Evolutionary conservation across 1,284 basidiomycete species (phyloP).

Genomic region (Trichosporon faecale): DNA sequence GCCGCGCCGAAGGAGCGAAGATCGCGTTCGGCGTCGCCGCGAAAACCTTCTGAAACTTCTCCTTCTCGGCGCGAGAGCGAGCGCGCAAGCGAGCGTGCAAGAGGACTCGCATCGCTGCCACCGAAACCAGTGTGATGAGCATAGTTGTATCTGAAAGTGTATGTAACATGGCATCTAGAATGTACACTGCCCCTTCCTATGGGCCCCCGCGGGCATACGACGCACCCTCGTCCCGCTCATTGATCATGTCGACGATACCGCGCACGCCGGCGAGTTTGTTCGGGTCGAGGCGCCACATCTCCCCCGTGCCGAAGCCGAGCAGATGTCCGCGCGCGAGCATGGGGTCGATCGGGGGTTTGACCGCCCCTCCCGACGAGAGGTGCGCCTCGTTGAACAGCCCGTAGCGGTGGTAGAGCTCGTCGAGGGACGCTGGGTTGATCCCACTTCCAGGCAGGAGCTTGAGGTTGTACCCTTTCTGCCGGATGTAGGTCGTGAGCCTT

Average conservation of each 20-base stretch:
- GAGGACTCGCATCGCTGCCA: slow-evolving; percentile 40
- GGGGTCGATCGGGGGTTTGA: background rate
- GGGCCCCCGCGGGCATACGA: background rate
- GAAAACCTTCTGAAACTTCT: background rate
- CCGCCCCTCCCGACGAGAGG: slow-evolving; percentile 24
- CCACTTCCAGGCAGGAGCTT: slow-evolving; percentile 52
- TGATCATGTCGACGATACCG: slow-evolving; percentile 12
- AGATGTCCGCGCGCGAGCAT: slow-evolving; percentile 15
- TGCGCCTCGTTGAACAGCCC: slow-evolving; percentile 46
- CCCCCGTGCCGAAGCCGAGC: slow-evolving; percentile 22
- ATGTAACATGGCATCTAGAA: slow-evolving; percentile 13
- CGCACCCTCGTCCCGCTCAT: slow-evolving; percentile 5
- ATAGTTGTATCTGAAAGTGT: slow-evolving; percentile 19
- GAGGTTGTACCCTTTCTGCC: slow-evolving; percentile 56
- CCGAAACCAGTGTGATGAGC: slow-evolving; percentile 32
- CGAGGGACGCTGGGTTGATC: slow-evolving; percentile 23
- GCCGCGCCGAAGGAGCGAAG: background rate
- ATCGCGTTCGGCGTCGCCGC: background rate
- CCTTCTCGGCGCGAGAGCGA: too few relatives aligned
- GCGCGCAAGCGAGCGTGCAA: background rate
- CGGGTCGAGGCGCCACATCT: slow-evolving; percentile 20
- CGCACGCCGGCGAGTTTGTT: slow-evolving; percentile 16
- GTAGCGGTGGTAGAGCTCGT: slow-evolving; percentile 38
- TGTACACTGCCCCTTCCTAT: background rate
- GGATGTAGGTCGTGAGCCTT: slow-evolving; percentile 64